Conservation (phyloP, 805 yeast genomes). For the Wickerhamiella galacta region DNA sequence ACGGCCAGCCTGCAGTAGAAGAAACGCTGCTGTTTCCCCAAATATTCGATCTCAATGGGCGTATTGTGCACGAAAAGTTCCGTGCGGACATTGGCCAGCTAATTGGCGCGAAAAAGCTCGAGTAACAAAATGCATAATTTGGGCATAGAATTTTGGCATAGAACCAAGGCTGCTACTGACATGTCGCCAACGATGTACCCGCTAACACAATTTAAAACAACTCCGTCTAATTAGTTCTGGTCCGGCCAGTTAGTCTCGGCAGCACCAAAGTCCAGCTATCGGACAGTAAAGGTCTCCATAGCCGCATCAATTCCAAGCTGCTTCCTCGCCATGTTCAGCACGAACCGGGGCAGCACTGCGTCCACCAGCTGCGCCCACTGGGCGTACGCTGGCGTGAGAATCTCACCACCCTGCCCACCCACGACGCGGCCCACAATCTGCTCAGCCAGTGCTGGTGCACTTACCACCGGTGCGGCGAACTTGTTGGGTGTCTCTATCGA, state of each 20-base stretch:
- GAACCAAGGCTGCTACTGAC: no score
- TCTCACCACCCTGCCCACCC: constrained; percentile 34
- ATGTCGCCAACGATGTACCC: no score
- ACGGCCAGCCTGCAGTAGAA: neutral
- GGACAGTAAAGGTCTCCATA: constrained; percentile 1
- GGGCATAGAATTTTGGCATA: neutral
- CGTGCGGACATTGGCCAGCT: constrained; percentile 2
- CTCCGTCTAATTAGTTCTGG: no score
- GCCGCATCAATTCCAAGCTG: constrained; percentile 45
- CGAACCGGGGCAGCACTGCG: constrained; percentile 46
- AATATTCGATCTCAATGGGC: constrained; percentile 9
- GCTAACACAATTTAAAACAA: no score
- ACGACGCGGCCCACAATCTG: constrained; percentile 25
- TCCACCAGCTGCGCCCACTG: constrained; percentile 49
- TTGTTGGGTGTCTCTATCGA: constrained; percentile 51
- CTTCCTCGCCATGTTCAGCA: constrained; percentile 34
- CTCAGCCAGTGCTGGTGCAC: constrained; percentile 43
- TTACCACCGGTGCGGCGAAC: constrained; percentile 56
- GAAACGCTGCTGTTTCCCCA: constrained; percentile 1
- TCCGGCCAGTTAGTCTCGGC: no score
- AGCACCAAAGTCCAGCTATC: neutral
- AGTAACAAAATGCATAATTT: neutral
- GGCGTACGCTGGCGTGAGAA: constrained; percentile 52
- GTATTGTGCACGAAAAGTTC: constrained; percentile 7
- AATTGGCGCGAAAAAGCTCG: neutral